Percentiles rank a stretch among this genome's conserved stretches.
phyloP scores from a whole-genome alignment of 1,284 basidiomycete species.

The Polyporus tsugae region DNA sequence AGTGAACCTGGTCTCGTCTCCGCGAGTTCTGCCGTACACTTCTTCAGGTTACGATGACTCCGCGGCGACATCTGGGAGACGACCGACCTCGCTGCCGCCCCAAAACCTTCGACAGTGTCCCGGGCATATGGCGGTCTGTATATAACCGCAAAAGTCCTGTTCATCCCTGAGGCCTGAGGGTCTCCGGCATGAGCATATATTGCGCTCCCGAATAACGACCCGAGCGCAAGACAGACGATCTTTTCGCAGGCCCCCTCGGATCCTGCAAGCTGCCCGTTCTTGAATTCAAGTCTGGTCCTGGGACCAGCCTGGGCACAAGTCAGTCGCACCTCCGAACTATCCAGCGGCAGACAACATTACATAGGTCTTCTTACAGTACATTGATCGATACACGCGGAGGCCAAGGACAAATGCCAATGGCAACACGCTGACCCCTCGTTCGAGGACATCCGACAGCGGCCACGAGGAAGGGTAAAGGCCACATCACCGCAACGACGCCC shows the following conservation, averaged over 20 bases:
- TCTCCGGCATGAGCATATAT: background rate
- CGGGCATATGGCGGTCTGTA: background rate
- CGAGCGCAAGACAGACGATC: background rate
- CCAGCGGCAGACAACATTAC: background rate
- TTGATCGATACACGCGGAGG: too few species aligned
- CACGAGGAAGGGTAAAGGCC: background rate
- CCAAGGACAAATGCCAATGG: background rate
- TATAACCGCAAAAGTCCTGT: too few species aligned
- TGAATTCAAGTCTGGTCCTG: background rate
- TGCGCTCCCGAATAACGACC: constrained; percentile 1
- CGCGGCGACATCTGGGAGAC: background rate
- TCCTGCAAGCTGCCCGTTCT: background rate
- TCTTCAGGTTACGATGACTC: background rate
- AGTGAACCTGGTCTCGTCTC: background rate
- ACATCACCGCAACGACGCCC: background rate
- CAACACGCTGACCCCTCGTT: background rate
- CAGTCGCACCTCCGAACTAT: background rate
- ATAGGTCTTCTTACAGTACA: background rate
- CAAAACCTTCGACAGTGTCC: background rate
- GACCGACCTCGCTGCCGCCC: background rate
- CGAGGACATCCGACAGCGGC: background rate
- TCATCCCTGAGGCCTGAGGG: too few species aligned
- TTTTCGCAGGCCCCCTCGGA: background rate
- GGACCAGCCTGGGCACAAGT: background rate
- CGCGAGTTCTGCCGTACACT: too few species aligned